Evolutionary conservation across 805 yeast genomes (phyloP).

Genomic region (Saccharomycopsis amapae): DNA sequence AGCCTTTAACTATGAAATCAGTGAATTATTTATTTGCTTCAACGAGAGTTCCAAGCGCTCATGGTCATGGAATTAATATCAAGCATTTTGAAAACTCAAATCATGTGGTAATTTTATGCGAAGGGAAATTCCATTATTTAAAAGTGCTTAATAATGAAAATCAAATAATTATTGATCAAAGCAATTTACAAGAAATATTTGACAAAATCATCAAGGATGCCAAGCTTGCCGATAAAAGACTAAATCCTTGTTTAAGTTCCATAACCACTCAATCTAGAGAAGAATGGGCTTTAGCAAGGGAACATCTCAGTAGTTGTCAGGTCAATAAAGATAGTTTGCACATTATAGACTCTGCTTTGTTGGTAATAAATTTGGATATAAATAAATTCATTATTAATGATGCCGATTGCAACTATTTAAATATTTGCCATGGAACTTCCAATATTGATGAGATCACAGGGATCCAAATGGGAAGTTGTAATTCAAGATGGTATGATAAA

Average conservation of each 20-base stretch:
- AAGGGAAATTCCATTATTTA: constrained; percentile 82
- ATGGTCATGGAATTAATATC: constrained; percentile 57
- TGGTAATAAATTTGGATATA: constrained; percentile 76
- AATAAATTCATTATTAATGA: constrained; percentile 37
- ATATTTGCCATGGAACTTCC: constrained; percentile 74
- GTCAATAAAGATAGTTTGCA: constrained; percentile 50
- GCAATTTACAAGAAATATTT: constrained; percentile 60
- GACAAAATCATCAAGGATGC: constrained; percentile 42
- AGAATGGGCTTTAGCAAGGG: constrained; percentile 73
- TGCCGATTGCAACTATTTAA: constrained; percentile 22
- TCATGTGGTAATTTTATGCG: constrained; percentile 69
- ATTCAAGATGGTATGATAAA: constrained; percentile 91
- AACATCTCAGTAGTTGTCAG: constrained; percentile 33
- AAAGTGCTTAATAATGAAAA: constrained; percentile 68
- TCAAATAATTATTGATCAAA: constrained; percentile 57
- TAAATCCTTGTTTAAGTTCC: constrained; percentile 30
- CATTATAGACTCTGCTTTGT: constrained; percentile 70
- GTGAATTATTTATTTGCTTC: constrained; percentile 64
- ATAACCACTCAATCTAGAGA: constrained; percentile 82
- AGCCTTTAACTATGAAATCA: constrained; percentile 60
- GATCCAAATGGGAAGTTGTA: constrained; percentile 85
- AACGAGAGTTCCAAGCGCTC: constrained; percentile 42
- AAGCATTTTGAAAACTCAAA: constrained; percentile 58
- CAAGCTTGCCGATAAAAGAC: too few relatives aligned
- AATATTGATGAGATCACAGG: constrained; percentile 57